Evolutionary conservation across 768 basidiomycete genomes (phyloP).

Genomic region (Suillus variegatus): DNA sequence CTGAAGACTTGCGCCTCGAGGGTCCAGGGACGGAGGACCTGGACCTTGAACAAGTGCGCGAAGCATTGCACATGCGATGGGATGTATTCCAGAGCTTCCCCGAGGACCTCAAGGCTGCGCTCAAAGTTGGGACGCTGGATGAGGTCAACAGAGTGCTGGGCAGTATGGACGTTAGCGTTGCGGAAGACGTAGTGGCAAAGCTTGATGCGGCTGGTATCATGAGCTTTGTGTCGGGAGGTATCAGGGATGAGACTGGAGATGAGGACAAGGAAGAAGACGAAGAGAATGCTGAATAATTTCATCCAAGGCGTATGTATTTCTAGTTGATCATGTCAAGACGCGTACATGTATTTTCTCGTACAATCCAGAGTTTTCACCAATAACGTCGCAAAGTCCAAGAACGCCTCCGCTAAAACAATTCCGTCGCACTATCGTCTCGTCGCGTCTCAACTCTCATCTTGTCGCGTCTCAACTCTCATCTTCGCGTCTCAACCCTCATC

Average conservation of each 20-base stretch:
- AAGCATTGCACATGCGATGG: conserved; percentile 88
- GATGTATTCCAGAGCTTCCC: conserved; percentile 81
- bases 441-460: no score
- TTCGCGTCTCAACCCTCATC: no score
- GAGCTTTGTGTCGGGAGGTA: conserved; percentile 76
- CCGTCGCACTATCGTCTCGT: no score
- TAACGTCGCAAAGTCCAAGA: no score
- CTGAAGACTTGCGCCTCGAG: conserved; percentile 80
- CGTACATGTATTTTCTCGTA: no score
- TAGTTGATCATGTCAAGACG: no score
- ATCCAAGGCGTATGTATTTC: no score
- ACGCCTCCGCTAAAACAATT: no score
- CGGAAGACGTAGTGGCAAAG: conserved; percentile 78
- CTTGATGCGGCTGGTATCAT: conserved; percentile 90
- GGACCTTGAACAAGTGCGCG: conserved; percentile 83
- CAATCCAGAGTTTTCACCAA: no score
- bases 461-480: no score
- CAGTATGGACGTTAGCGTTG: conserved; percentile 77
- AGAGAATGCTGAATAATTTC: not conserved
- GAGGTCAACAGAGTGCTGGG: conserved; percentile 90
- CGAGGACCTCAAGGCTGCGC: conserved; percentile 69
- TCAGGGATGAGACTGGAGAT: conserved; percentile 64
- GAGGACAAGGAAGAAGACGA: conserved; percentile 19
- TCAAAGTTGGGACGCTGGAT: conserved; percentile 73
- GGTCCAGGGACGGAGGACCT: conserved; percentile 84